Conservation (phyloP, 2,329 filamentous ascomycete species). For the Alternaria rosae region DNA sequence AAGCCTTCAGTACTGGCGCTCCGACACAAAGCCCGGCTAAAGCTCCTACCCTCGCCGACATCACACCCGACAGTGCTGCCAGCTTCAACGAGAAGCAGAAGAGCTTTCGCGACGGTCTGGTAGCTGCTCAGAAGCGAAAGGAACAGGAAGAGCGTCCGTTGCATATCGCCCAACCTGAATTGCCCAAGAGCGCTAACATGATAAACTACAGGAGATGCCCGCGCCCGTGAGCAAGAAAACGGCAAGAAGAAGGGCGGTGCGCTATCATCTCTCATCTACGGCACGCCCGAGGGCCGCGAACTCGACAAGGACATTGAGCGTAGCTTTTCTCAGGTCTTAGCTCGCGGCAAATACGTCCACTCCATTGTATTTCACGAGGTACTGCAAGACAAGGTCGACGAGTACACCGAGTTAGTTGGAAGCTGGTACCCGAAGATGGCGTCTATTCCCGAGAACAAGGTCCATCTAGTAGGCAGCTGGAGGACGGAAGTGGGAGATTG, state of each 20-base stretch:
- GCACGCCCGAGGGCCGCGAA: conserved; percentile 92
- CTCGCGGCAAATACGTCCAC: conserved; percentile 97
- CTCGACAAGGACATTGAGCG: conserved; percentile 95
- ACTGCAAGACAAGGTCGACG: conserved; percentile 92
- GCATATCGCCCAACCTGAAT: conserved; percentile 51
- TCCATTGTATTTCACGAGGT: conserved; percentile 97
- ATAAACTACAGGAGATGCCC: conserved; percentile 60
- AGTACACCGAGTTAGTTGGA: conserved; percentile 89
- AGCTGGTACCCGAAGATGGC: conserved; percentile 94
- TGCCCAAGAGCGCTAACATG: conserved; percentile 54
- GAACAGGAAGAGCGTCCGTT: conserved; percentile 85
- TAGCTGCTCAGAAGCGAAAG: conserved; percentile 76
- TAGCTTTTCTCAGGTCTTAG: conserved; percentile 93
- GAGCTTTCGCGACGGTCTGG: conserved; percentile 83
- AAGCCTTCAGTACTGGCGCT: conserved; percentile 39
- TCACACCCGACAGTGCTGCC: conserved; percentile 74
- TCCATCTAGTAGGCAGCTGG: conserved; percentile 97
- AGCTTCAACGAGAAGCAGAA: conserved; percentile 85
- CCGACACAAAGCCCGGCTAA: conserved; percentile 34
- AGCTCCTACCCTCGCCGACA: conserved; percentile 81
- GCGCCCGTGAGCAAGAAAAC: conserved; percentile 65
- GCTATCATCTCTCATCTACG: conserved; percentile 90
- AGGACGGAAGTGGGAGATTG: conserved; percentile 96
- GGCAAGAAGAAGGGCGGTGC: conserved; percentile 71
- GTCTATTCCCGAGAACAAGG: conserved; percentile 83